phyloP scores from a whole-genome alignment of 169 alveolate genomes.

The Eimeria acervulina region DNA sequence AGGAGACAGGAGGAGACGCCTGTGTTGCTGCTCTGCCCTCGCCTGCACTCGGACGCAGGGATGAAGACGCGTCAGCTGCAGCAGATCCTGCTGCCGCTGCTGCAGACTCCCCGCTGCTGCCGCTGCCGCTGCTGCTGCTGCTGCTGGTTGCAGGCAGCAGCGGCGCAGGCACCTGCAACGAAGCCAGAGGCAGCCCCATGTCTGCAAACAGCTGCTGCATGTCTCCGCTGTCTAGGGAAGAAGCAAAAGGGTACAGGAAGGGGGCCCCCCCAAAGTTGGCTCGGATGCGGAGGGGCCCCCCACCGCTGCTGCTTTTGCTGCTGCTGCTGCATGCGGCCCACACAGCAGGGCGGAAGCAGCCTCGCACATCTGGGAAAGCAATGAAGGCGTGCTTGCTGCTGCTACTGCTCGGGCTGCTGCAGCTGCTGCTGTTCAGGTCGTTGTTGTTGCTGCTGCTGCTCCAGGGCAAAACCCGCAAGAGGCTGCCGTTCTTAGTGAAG shows the following conservation, averaged over 20 bases:
- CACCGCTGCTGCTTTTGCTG: background rate
- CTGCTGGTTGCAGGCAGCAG: background rate
- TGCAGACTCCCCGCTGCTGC: background rate
- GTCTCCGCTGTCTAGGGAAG: slow-evolving; percentile 48
- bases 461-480: slow-evolving; percentile 36
- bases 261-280: slow-evolving; percentile 85
- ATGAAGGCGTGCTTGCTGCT: background rate
- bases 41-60: background rate
- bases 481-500: slow-evolving; percentile 85
- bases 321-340: slow-evolving; percentile 64
- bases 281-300: slow-evolving; percentile 28
- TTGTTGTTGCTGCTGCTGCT: background rate
- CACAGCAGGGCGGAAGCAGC: slow-evolving; percentile 84
- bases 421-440: background rate
- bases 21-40: background rate
- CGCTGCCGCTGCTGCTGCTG: background rate
- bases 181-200: slow-evolving; percentile 14
- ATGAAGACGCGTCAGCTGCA: background rate
- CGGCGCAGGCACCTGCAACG: slow-evolving; percentile 23
- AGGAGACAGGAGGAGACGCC: background rate
- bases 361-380: slow-evolving; percentile 65
- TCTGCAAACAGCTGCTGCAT: slow-evolving; percentile 75
- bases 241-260: slow-evolving; percentile 72
- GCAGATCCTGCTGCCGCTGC: background rate
- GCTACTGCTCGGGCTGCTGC: slow-evolving; percentile 6